Base-by-base conservation (phyloP, 805 yeast genomes). In the Candida odintsovae region DNA sequence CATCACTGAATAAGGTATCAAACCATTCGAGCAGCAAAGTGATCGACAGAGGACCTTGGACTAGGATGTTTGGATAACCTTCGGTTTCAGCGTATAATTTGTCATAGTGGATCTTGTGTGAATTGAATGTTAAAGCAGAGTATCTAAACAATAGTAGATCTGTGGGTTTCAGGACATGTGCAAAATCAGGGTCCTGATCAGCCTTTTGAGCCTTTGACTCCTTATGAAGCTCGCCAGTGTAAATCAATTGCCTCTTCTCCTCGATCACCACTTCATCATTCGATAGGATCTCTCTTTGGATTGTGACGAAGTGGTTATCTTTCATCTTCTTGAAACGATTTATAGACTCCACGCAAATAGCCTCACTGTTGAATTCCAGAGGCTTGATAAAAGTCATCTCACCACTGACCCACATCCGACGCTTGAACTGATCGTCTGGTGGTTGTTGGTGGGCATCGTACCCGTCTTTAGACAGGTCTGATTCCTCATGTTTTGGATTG, bases 401-500 rank as follows among this genome's bases (percentile, higher is more conserved):
- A 2, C 97, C 97, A 28, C 82, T 78, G 0, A 76, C 80, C 97
- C 97, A 90, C 78, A 90, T 73, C 21, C 97, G 69, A 50, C 92
- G 65, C 28, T 63, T 66, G 55, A 75, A 84, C 54, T 21, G 41
- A 31, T 42, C 49, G 40, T 53, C 58, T 3, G 20, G 25, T 1
- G 55, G 57, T 16, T 52, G 54, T 58, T 86, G 94, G 54, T 84
- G 78, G 40, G 81, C 72, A 52, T 86, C 95, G 64, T 88, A 90
- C 1, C 97, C 96, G 63, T 90, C 97, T 2, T 54, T 41, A 2
- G 84, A 82, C 18, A 88, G 59, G 3, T 64, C 63, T 0, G 52
- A 41, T 44, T 76, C 82, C 35, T 65, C 62, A 33, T 76, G 71
- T 4, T 68, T 55, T 21, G 88, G 90, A 55, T 83, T 85, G 63